Evolutionary conservation across 2,329 filamentous ascomycete species (phyloP).

Genomic region (Lecanosticta acicola): DNA sequence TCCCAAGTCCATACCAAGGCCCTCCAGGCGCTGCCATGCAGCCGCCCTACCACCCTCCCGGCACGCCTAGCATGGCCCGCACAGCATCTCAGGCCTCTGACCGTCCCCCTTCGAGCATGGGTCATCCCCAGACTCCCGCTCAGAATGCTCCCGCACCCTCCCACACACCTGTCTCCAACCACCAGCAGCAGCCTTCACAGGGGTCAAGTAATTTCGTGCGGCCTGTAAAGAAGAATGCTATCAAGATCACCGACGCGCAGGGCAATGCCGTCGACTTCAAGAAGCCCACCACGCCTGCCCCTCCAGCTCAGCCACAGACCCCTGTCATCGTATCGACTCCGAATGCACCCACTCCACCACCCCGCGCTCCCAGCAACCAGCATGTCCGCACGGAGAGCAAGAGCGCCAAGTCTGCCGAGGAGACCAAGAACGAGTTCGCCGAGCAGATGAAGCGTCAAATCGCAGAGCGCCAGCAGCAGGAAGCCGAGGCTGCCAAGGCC

Average conservation of each 20-base stretch:
- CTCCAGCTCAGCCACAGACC: slow-evolving; percentile 52
- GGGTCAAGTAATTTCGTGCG: slow-evolving; percentile 53
- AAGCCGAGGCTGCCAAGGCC: slow-evolving; percentile 45
- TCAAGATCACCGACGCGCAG: slow-evolving; percentile 76
- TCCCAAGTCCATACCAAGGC: slow-evolving; percentile 47
- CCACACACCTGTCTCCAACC: slow-evolving; percentile 12
- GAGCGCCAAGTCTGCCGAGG: slow-evolving; percentile 65
- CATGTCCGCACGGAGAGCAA: slow-evolving; percentile 68
- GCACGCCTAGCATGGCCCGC: slow-evolving; percentile 61
- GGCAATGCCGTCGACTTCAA: slow-evolving; percentile 69
- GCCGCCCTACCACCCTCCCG: slow-evolving; percentile 54
- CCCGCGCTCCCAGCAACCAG: slow-evolving; percentile 63
- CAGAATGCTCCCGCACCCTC: slow-evolving; percentile 56
- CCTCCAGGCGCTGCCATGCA: slow-evolving; percentile 45
- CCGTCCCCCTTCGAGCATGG: slow-evolving; percentile 55
- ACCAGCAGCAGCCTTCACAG: slow-evolving; percentile 16
- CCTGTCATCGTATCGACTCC: slow-evolving; percentile 67
- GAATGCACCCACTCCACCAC: slow-evolving; percentile 65
- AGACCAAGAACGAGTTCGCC: slow-evolving; percentile 59
- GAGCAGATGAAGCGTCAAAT: slow-evolving; percentile 60
- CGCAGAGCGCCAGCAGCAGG: slow-evolving; percentile 37
- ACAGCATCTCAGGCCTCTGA: slow-evolving; percentile 71
- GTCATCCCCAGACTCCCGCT: slow-evolving; percentile 54
- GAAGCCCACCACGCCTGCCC: slow-evolving; percentile 52
- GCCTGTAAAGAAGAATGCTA: slow-evolving; percentile 63